Evolutionary conservation across 148 eudicot species (phyloP).

Genomic region (Silene conica): DNA sequence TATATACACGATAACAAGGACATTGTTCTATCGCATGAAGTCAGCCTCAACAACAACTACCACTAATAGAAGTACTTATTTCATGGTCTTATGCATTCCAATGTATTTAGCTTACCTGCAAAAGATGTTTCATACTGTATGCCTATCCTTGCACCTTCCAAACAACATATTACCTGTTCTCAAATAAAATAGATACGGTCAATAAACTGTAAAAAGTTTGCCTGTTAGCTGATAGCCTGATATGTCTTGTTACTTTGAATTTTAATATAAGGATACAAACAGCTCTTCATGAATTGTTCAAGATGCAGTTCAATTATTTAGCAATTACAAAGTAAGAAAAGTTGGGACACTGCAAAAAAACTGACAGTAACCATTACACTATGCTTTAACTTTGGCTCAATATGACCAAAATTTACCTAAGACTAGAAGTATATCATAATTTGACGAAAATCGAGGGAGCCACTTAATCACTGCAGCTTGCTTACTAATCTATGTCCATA

Average conservation of each 20-base stretch:
- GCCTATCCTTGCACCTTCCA: conserved; percentile 97
- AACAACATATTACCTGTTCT: conserved; percentile 75
- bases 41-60: background rate
- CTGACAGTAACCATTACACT: background rate
- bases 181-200: conserved; percentile 3
- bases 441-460: background rate
- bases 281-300: background rate
- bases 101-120: conserved; percentile 59
- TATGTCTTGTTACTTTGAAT: background rate
- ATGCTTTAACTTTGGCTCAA: background rate
- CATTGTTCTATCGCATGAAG: background rate
- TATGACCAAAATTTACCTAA: background rate
- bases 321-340: background rate
- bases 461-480: background rate
- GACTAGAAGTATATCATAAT: background rate
- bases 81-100: background rate
- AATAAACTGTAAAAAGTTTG: background rate
- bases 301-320: background rate
- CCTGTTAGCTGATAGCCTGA: background rate
- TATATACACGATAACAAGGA: background rate
- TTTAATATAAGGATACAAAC: background rate
- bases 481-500: background rate
- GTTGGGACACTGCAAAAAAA: background rate
- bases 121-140: conserved; percentile 89
- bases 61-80: background rate